Evolutionary conservation across 2,329 filamentous ascomycete genomes (phyloP).

Genomic region (Apiospora pterosperma): DNA sequence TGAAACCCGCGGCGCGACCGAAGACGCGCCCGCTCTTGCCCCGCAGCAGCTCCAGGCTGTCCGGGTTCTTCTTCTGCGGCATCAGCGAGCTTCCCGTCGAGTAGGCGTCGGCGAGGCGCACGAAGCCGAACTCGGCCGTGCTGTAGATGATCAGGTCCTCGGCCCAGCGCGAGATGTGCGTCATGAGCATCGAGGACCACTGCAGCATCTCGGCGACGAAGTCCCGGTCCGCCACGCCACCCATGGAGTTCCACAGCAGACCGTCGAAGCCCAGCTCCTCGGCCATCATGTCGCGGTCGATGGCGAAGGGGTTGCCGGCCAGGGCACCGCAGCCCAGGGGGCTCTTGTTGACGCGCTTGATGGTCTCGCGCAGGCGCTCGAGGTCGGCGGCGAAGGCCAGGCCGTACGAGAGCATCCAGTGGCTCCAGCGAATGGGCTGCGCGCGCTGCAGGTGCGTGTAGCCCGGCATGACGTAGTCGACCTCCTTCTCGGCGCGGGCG

Average conservation of each 20-base stretch:
- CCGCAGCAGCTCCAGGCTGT: constrained; percentile 68
- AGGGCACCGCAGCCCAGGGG: constrained; percentile 70
- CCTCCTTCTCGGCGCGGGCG: constrained; percentile 64
- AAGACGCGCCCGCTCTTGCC: constrained; percentile 66
- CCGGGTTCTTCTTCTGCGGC: constrained; percentile 83
- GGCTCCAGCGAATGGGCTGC: constrained; percentile 68
- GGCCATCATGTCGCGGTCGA: constrained; percentile 69
- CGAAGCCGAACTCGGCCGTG: constrained; percentile 72
- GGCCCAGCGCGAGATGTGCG: constrained; percentile 68
- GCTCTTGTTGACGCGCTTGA: constrained; percentile 59
- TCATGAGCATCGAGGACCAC: constrained; percentile 67
- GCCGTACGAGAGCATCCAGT: constrained; percentile 70
- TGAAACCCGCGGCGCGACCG: constrained; percentile 5
- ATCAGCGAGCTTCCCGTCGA: constrained; percentile 73
- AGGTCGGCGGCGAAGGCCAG: constrained; percentile 65
- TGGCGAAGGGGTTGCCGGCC: constrained; percentile 71
- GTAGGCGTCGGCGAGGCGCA: constrained; percentile 75
- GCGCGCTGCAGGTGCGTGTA: constrained; percentile 77
- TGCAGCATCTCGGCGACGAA: constrained; percentile 71
- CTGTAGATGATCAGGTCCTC: constrained; percentile 77
- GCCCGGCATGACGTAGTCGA: constrained; percentile 70
- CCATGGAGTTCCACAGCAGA: constrained; percentile 67
- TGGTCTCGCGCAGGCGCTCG: constrained; percentile 64
- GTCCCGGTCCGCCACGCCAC: constrained; percentile 62
- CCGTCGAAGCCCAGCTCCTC: constrained; percentile 70